These are phyloP conservation scores for Podospora pseudopauciseta DNA, from an alignment of 495 filamentous ascomycete genomes.

Conservation along the genomic window DNA sequence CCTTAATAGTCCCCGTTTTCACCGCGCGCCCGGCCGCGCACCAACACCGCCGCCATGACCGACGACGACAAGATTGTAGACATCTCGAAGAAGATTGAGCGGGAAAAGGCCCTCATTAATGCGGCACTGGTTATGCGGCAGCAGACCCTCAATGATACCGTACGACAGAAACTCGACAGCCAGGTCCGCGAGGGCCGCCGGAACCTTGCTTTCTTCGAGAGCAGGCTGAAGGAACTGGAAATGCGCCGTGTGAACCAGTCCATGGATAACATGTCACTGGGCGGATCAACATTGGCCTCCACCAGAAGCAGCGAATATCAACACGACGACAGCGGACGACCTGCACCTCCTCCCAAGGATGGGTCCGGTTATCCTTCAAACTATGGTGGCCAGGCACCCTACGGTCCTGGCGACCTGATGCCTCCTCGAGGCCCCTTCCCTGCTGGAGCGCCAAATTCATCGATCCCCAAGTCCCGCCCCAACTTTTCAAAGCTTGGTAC, in stretches of 20 bases:
- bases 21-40: constrained; percentile 40
- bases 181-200: constrained; percentile 90
- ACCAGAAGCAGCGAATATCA: constrained; percentile 34
- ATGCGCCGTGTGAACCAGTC: constrained; percentile 66
- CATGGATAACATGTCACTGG: constrained; percentile 59
- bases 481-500: constrained; percentile 96
- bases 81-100: constrained; percentile 95
- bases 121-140: constrained; percentile 92
- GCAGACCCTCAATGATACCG: constrained; percentile 85
- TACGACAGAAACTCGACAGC: constrained; percentile 81
- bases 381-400: constrained; percentile 43
- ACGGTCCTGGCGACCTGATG: constrained; percentile 64
- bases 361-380: constrained; percentile 31
- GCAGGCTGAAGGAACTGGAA: constrained; percentile 82
- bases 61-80: constrained; percentile 80
- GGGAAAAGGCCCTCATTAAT: constrained; percentile 92
- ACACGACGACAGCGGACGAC: constrained; percentile 47
- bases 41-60: constrained; percentile 51
- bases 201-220: constrained; percentile 92
- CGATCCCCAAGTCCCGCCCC: constrained; percentile 68
- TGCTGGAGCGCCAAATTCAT: constrained; percentile 64
- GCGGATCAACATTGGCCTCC: constrained; percentile 37
- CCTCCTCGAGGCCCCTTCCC: constrained; percentile 78
- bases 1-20: constrained; percentile 14
- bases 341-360: constrained; percentile 66